Evolutionary conservation across 805 yeast genomes (phyloP), one percentile per base, ranked within the genome.

Genomic region (Starmera pachycereana): DNA sequence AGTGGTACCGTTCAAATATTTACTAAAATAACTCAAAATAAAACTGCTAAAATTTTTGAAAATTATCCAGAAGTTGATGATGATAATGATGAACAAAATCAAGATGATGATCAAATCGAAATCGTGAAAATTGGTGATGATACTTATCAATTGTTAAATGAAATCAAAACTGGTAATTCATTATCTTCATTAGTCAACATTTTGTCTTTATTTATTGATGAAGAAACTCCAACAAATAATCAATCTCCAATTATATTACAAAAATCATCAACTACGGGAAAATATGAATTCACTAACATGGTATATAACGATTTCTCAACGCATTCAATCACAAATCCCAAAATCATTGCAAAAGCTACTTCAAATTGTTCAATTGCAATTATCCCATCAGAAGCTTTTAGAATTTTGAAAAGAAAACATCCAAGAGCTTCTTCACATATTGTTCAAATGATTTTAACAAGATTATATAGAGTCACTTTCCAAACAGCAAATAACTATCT

Each of bases 391-490:
- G 79, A 76, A 39, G 84, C 97, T 0, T 92, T 90, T 50, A 70
- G 74, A 40, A 66, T 82, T 40, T 71, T 90, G 32, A 80, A 83
- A 7, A 56, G 65, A 28, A 83, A 78, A 50, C 86, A 79, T 54
- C 97, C 97, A 6, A 76, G 83, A 46, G 85, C 96, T 1, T 81
- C 96, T 0, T 85, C 96, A 0, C 96, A 89, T 58, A 89, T 92
- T 28, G 90, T 90, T 12, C 96, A 94, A 51, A 88, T 90, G 76
- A 86, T 90, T 19, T 63, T 90, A 41, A 81, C 95, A 1, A 72
- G 95, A 45, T 68, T 92, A 39, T 86, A 87, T 56, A 74, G 94
- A 48, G 96, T 92, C 8, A 90, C 97, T 0, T 78, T 90, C 59
- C 89, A 85, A 53, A 85, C 97, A 0, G 85, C 92, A 9, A 92